Evolutionary conservation across 768 basidiomycete genomes (phyloP).

Genomic region (Boletus fagicola): DNA sequence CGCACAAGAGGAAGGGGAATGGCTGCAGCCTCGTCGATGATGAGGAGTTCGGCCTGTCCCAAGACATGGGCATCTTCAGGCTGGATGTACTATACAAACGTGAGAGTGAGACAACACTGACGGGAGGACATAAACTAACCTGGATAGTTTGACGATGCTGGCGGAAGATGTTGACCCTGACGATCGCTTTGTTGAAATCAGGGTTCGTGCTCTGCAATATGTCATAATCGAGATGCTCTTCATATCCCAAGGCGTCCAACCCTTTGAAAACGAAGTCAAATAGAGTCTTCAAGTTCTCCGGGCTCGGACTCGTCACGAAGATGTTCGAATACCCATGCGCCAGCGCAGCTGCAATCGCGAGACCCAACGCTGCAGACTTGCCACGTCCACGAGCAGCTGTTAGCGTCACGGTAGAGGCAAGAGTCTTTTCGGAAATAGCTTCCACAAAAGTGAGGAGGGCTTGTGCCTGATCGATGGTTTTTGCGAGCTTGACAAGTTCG

Average conservation of each 20-base stretch:
- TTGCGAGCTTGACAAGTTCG: constrained; percentile 84
- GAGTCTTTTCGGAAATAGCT: constrained; percentile 87
- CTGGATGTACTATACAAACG: constrained; percentile 81
- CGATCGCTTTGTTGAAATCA: constrained; percentile 93
- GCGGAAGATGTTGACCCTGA: constrained; percentile 91
- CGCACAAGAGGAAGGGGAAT: constrained; percentile 95
- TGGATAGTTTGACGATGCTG: constrained; percentile 96
- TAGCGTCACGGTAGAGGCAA: constrained; percentile 91
- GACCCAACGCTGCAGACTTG: constrained; percentile 94
- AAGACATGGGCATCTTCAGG: constrained; percentile 97
- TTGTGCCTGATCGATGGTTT: constrained; percentile 93
- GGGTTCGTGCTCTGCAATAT: constrained; percentile 93
- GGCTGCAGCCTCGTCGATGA: constrained; percentile 98
- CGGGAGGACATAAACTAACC: constrained; percentile 42
- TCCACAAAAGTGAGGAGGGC: constrained; percentile 94
- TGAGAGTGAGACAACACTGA: constrained; percentile 3
- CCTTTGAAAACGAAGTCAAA: constrained; percentile 99
- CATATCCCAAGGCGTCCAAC: constrained; percentile 89
- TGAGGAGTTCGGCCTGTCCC: constrained; percentile 94
- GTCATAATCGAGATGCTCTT: constrained; percentile 97
- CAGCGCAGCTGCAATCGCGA: constrained; percentile 90
- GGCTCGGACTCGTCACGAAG: constrained; percentile 96
- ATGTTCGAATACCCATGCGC: constrained; percentile 96
- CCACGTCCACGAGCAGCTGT: constrained; percentile 95
- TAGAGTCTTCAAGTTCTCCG: constrained; percentile 96